Percentiles rank a stretch among this genome's conserved stretches.
phyloP scores from a whole-genome alignment of 2,329 filamentous ascomycete species.

The Fusarium mangiferae region DNA sequence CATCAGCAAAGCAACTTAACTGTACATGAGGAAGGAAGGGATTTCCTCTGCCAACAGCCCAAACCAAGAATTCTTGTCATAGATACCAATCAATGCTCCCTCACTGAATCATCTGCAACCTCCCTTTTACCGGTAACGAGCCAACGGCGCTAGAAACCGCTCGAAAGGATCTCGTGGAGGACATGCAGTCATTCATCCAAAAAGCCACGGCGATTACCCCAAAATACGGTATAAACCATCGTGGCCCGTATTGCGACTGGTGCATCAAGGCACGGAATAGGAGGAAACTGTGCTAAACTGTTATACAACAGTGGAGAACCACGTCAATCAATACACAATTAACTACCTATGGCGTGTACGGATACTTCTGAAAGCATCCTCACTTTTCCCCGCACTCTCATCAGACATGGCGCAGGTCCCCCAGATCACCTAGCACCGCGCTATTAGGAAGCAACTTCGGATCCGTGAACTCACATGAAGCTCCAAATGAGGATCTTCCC shows the following conservation, averaged over 20 bases:
- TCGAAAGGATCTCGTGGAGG: slow-evolving; percentile 42
- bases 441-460: slow-evolving; percentile 37
- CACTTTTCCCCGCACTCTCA: slow-evolving; percentile 33
- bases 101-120: slow-evolving; percentile 28
- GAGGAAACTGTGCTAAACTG: not conserved
- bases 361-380: slow-evolving; percentile 18
- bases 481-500: slow-evolving; percentile 19
- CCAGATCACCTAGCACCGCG: slow-evolving; percentile 32
- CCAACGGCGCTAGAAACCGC: slow-evolving; percentile 39
- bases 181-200: slow-evolving; percentile 2
- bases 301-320: slow-evolving; percentile 17
- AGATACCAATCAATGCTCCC: slow-evolving; percentile 3
- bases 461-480: slow-evolving; percentile 35
- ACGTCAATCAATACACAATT: not conserved
- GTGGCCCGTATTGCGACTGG: not conserved
- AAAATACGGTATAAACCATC: slow-evolving; percentile 26
- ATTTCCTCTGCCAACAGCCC: slow-evolving; percentile 11
- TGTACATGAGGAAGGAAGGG: not conserved
- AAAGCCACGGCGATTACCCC: slow-evolving; percentile 6
- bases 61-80: slow-evolving; percentile 14
- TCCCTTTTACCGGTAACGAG: slow-evolving; percentile 42
- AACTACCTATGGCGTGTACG: not conserved
- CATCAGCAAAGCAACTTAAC: not conserved
- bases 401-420: slow-evolving; percentile 19
- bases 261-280: not conserved